A percentile compares a stretch with the other conserved stretches of the same genome.
Evolutionary conservation across 257 asterid species (phyloP).

Genomic region (Henckelia pumila): DNA sequence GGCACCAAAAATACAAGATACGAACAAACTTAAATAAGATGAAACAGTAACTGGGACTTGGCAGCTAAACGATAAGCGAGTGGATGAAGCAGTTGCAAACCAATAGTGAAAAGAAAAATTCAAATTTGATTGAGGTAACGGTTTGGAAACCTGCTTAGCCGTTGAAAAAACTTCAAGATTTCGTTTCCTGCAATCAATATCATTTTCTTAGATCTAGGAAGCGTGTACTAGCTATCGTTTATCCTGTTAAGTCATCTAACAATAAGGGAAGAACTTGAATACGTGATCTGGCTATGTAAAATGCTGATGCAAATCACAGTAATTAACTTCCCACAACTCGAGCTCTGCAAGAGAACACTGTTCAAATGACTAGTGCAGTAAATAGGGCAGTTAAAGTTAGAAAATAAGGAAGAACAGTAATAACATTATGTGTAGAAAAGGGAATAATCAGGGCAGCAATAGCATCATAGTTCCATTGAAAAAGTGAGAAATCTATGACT

Average conservation of each 20-base stretch:
- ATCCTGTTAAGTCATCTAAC: background rate
- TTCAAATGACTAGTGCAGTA: background rate
- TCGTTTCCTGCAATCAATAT: too few species aligned
- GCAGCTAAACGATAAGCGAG: background rate
- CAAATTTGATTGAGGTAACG: background rate
- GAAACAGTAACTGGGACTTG: background rate
- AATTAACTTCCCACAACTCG: background rate
- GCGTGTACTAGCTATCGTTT: background rate
- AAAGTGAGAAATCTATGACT: background rate
- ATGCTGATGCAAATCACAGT: too few species aligned
- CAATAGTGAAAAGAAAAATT: background rate
- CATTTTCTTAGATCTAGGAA: background rate
- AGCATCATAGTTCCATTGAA: background rate
- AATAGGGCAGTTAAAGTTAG: background rate
- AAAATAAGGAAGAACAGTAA: too few species aligned
- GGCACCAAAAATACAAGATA: background rate
- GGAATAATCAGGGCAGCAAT: background rate
- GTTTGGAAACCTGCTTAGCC: background rate
- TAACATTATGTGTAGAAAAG: background rate
- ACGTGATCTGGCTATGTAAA: background rate
- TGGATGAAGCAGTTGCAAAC: background rate
- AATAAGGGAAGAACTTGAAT: background rate
- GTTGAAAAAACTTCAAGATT: background rate
- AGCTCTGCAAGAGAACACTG: background rate
- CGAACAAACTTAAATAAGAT: too few species aligned